These are phyloP conservation scores for Piper betle DNA, from an alignment of 164 flowering plant species.

Conservation along the genomic window DNA sequence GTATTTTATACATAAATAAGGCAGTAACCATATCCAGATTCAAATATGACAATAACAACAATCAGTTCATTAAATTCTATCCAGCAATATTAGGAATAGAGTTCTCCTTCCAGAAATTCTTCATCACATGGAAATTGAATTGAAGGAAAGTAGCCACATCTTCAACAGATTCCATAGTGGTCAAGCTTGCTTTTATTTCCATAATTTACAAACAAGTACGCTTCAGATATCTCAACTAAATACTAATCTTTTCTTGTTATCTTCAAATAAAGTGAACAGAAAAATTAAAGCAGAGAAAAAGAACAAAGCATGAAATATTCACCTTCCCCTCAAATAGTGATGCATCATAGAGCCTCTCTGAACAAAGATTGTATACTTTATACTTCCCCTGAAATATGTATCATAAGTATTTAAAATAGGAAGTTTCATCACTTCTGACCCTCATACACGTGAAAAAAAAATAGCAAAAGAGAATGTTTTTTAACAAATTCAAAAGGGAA, in stretches of 20 bases:
- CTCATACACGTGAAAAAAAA: too few relatives aligned
- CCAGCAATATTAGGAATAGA: too few relatives aligned
- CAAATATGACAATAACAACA: neutral
- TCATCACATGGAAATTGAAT: neutral
- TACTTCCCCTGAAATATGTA: slow-evolving; percentile 56
- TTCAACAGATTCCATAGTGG: neutral
- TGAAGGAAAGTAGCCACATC: neutral
- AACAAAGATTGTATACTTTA: slow-evolving; percentile 98
- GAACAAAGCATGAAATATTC: neutral
- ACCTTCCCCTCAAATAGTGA: slow-evolving; percentile 98
- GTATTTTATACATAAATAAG: neutral
- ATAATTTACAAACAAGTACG: neutral
- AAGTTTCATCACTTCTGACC: neutral
- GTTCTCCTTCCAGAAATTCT: neutral
- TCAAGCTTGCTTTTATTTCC: neutral
- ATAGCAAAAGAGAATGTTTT: too few relatives aligned
- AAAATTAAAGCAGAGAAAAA: neutral
- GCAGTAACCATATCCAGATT: neutral
- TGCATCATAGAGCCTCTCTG: slow-evolving; percentile 96
- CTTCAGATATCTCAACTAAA: neutral
- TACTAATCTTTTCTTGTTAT: too few relatives aligned
- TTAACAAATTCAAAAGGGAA: neutral
- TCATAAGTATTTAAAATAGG: neutral
- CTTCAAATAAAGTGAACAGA: too few relatives aligned
- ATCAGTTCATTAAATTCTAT: too few relatives aligned